These are phyloP conservation scores for Purpureocillium takamizusanense DNA, from an alignment of 2,329 filamentous ascomycete species.

Conservation along the genomic window DNA sequence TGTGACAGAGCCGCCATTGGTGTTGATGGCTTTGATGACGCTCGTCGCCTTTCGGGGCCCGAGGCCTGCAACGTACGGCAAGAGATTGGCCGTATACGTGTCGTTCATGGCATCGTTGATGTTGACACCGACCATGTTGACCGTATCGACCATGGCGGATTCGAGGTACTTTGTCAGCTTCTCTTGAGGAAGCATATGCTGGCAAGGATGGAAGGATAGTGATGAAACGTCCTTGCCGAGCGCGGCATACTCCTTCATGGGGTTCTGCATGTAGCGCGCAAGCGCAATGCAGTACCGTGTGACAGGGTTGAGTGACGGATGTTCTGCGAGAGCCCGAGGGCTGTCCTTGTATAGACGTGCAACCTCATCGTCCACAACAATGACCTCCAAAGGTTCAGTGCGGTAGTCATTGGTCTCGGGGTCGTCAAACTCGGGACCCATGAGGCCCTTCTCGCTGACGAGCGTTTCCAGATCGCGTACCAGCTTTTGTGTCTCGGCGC, in stretches of 20 bases:
- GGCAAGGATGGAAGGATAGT: slow-evolving; percentile 80
- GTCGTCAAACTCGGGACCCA: slow-evolving; percentile 75
- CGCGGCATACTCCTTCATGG: slow-evolving; percentile 91
- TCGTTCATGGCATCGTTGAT: slow-evolving; percentile 86
- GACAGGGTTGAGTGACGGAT: slow-evolving; percentile 69
- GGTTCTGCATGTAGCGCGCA: slow-evolving; percentile 88
- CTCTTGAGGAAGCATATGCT: slow-evolving; percentile 79
- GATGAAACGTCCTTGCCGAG: slow-evolving; percentile 82
- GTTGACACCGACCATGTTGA: slow-evolving; percentile 92
- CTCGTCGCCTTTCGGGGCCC: slow-evolving; percentile 86
- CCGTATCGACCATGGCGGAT: slow-evolving; percentile 96
- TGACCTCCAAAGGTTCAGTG: slow-evolving; percentile 73
- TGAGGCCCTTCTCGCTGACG: slow-evolving; percentile 67
- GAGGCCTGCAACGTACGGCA: slow-evolving; percentile 85
- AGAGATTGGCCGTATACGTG: slow-evolving; percentile 71
- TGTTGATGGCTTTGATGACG: slow-evolving; percentile 67
- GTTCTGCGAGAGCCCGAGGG: slow-evolving; percentile 66
- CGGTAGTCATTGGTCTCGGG: slow-evolving; percentile 65
- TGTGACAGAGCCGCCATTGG: slow-evolving; percentile 78
- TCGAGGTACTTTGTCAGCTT: slow-evolving; percentile 81
- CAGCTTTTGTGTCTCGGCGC: slow-evolving; percentile 75
- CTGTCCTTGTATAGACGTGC: slow-evolving; percentile 94
- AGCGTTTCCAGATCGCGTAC: slow-evolving; percentile 74
- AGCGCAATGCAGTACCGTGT: slow-evolving; percentile 85
- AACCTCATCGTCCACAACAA: slow-evolving; percentile 93